Evolutionary conservation across 2,329 filamentous ascomycete species (phyloP).

Genomic region (Phoma sp.): DNA sequence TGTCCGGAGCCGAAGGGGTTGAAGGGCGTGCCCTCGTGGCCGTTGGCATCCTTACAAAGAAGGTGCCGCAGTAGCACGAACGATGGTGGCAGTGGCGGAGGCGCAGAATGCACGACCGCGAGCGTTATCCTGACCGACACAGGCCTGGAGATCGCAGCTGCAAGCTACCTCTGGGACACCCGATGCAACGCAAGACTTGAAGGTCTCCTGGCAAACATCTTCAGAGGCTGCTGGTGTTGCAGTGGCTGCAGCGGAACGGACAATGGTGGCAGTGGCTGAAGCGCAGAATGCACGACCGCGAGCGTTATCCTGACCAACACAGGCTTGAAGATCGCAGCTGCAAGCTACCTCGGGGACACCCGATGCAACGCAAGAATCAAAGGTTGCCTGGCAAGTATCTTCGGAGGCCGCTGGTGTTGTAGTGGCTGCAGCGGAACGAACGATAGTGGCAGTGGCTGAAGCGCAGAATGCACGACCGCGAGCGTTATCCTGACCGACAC

Average conservation of each 20-base stretch:
- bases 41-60: slow-evolving; percentile 19
- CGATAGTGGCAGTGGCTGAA: slow-evolving; percentile 16
- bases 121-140: slow-evolving; percentile 19
- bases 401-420: not conserved
- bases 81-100: slow-evolving; percentile 16
- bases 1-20: slow-evolving; percentile 24
- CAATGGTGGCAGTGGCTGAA: slow-evolving; percentile 16
- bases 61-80: not conserved
- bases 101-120: slow-evolving; percentile 19
- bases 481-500: slow-evolving; percentile 19
- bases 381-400: slow-evolving; percentile 15
- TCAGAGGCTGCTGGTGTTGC: not conserved
- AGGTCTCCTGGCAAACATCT: slow-evolving; percentile 15
- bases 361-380: slow-evolving; percentile 19
- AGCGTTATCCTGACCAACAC: slow-evolving; percentile 19
- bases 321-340: slow-evolving; percentile 14
- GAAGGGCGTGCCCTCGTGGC: slow-evolving; percentile 16
- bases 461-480: slow-evolving; percentile 19
- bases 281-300: slow-evolving; percentile 19
- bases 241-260: not conserved
- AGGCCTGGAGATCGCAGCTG: slow-evolving; percentile 15
- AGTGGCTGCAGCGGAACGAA: not conserved
- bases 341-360: slow-evolving; percentile 22
- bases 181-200: slow-evolving; percentile 20
- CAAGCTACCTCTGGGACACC: slow-evolving; percentile 22